Evolutionary conservation across 2,329 filamentous ascomycete genomes (phyloP), one percentile per base, ranked within the genome.

Genomic region (Dothideomycetes sp.): DNA sequence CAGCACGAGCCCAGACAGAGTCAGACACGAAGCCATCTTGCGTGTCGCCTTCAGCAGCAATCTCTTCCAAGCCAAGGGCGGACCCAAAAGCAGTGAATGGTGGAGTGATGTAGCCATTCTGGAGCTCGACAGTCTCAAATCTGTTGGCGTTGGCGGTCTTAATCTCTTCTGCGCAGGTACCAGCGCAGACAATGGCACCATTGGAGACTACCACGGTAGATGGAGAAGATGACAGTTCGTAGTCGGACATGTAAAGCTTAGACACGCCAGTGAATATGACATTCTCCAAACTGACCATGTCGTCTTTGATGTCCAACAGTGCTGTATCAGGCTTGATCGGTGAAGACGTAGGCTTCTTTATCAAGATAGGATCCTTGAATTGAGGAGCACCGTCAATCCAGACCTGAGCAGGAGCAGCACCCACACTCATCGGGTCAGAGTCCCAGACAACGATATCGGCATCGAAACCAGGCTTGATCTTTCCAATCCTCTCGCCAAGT

Each of bases 1-100:
- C 58, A 5, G 70, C 78, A 9, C 76, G 68, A 34, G 71, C 75
- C 49, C 81, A 79, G 4, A 49, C 45, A 4, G 61, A 52, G 0
- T 63, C 54, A 0, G 75, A 74, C 45, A 74, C 71, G 0, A 69
- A 73, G 34, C 61, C 59, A 5, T 60, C 52, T 45, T 63, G 58
- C 0, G 72, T 73, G 16, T 52, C 54, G 1, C 48, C 45, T 37
- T 82, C 79, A 4, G 66, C 65, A 42, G 73, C 69, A 38, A 84
- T 81, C 38, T 75, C 77, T 45, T 72, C 72, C 5, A 84, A 65
- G 1, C 79, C 79, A 0, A 84, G 58, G 1, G 62, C 62, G 3
- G 75, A 72, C 1, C 72, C 77, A 19, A 81, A 73, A 2, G 72
- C 74, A 3, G 74, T 78, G 45, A 81, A 70, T 0, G 75, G 65